phyloP scores from a whole-genome alignment of 495 filamentous ascomycete genomes.

The Cairneyella variabilis region DNA sequence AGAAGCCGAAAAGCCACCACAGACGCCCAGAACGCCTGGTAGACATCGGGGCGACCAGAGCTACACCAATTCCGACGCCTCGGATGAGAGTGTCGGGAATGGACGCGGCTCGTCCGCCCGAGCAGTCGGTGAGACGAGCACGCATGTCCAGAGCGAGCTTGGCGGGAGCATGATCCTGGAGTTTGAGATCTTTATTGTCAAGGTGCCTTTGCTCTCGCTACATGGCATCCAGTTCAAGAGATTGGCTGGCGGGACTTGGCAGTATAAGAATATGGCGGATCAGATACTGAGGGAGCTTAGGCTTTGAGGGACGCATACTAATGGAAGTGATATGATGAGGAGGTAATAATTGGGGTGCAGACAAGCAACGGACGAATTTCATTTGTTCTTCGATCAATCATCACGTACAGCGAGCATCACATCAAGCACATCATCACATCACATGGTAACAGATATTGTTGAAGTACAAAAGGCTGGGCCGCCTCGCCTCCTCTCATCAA shows the following conservation, averaged over 20 bases:
- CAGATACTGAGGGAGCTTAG: conserved; percentile 86
- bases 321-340: background rate
- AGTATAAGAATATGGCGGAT: conserved; percentile 97
- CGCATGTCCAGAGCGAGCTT: conserved; percentile 80
- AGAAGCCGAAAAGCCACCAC: conserved; percentile 43
- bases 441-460: background rate
- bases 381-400: conserved; percentile 1
- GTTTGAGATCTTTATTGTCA: conserved; percentile 97
- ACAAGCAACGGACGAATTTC: conserved; percentile 3
- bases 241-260: conserved; percentile 91
- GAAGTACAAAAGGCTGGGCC: background rate
- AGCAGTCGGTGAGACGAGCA: conserved; percentile 74
- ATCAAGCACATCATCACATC: background rate
- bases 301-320: conserved; percentile 44
- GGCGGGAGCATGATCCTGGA: conserved; percentile 74
- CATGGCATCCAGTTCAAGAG: conserved; percentile 99
- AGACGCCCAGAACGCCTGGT: conserved; percentile 40
- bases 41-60: conserved; percentile 55
- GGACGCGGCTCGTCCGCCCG: conserved; percentile 37
- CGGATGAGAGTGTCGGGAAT: conserved; percentile 63
- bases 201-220: conserved; percentile 87
- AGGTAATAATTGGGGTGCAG: background rate
- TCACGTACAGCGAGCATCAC: background rate
- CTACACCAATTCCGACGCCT: conserved; percentile 76
- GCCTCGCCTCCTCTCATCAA: background rate